Percentiles rank a stretch among this genome's conserved stretches.
These are phyloP conservation scores for Zangia roseola DNA, from an alignment of 768 basidiomycete genomes.

Conservation along the genomic window DNA sequence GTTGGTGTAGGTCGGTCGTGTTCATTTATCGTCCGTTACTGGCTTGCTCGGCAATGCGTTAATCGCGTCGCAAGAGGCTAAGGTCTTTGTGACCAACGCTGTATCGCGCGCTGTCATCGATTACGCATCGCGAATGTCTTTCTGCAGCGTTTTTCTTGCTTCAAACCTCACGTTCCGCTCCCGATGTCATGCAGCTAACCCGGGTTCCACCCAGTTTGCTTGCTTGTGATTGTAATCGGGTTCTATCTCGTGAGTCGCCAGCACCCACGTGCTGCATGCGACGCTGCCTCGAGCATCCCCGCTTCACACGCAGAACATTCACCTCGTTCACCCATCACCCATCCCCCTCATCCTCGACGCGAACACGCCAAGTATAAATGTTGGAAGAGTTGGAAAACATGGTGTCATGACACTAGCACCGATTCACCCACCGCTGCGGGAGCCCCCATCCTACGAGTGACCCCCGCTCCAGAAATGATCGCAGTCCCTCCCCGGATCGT, in stretches of 20 bases:
- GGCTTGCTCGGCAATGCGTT: slow-evolving; percentile 1
- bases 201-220: slow-evolving; percentile 16
- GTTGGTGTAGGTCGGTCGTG: slow-evolving; percentile 25
- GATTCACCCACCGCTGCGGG: not conserved
- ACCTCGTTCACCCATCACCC: slow-evolving; percentile 1
- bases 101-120: not conserved
- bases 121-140: not conserved
- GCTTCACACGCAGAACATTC: not conserved
- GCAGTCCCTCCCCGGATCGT: not conserved
- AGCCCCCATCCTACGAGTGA: slow-evolving; percentile 2
- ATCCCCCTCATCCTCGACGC: not conserved
- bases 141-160: not conserved
- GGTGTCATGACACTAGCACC: not conserved
- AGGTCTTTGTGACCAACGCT: not conserved
- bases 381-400: slow-evolving; percentile 20
- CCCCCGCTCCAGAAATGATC: not conserved
- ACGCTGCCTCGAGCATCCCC: slow-evolving; percentile 1
- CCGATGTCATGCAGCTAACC: slow-evolving; percentile 9
- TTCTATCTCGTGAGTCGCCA: slow-evolving; percentile 27
- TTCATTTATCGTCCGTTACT: slow-evolving; percentile 2
- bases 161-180: not conserved
- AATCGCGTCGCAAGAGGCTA: not conserved
- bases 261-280: slow-evolving; percentile 1
- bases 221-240: slow-evolving; percentile 24
- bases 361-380: slow-evolving; percentile 3